Conservation (phyloP, 805 yeast genomes). For the Ogataea methanolica region DNA sequence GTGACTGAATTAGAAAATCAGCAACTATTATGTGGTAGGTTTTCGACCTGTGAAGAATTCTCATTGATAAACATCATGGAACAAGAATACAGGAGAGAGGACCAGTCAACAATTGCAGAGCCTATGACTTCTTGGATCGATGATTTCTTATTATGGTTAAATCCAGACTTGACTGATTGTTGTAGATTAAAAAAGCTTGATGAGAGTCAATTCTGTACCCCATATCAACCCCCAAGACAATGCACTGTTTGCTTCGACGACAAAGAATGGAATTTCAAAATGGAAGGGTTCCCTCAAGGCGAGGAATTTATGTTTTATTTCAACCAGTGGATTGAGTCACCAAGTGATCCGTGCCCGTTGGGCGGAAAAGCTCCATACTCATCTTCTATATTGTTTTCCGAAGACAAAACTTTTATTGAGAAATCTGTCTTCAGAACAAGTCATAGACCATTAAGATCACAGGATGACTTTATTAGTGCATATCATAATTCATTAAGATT, state of each 20-base stretch:
- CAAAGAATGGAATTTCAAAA: conserved; percentile 61
- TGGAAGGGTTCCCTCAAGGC: conserved; percentile 81
- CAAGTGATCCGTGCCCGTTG: conserved; percentile 86
- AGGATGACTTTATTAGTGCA: conserved; percentile 77
- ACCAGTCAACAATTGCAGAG: conserved; percentile 62
- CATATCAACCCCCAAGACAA: conserved; percentile 59
- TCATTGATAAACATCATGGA: conserved; percentile 80
- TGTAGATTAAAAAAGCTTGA: conserved; percentile 62
- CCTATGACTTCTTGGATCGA: conserved; percentile 93
- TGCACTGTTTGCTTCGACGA: conserved; percentile 71
- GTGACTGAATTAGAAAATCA: conserved; percentile 60
- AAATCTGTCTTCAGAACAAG: conserved; percentile 75
- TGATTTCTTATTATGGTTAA: conserved; percentile 81
- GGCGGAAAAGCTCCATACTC: conserved; percentile 95
- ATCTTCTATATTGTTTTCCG: conserved; percentile 44
- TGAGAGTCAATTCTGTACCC: conserved; percentile 57
- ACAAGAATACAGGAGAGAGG: conserved; percentile 71
- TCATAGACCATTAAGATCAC: conserved; percentile 77
- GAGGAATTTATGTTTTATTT: conserved; percentile 65
- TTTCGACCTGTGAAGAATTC: conserved; percentile 73
- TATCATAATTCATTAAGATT: conserved; percentile 69
- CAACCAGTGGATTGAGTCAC: conserved; percentile 74
- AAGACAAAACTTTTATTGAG: conserved; percentile 34
- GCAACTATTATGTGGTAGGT: conserved; percentile 78
- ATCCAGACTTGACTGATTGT: conserved; percentile 83